Conservation (phyloP, 495 filamentous ascomycete genomes). For the Talaromyces ruber region DNA sequence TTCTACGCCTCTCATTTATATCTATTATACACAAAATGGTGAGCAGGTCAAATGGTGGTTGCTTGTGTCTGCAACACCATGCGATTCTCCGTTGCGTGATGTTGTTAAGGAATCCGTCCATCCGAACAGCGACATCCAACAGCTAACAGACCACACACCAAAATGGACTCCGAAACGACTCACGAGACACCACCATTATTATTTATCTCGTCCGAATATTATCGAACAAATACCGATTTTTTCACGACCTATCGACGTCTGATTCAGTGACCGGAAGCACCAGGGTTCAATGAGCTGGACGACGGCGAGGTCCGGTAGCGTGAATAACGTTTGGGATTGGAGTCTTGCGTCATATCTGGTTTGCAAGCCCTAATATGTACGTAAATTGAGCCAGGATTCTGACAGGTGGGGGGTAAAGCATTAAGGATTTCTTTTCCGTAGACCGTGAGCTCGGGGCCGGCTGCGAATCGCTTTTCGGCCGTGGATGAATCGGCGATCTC, state of each 20-base stretch:
- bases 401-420: background rate
- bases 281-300: background rate
- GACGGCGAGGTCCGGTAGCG: background rate
- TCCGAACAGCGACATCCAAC: background rate
- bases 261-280: background rate
- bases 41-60: background rate
- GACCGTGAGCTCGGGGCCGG: background rate
- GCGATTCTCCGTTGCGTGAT: background rate
- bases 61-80: background rate
- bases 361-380: background rate
- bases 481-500: background rate
- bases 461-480: background rate
- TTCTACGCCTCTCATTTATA: background rate
- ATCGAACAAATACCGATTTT: background rate
- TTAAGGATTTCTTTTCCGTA: background rate
- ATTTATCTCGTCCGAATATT: conserved; percentile 1
- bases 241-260: background rate
- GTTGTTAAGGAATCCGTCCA: background rate
- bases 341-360: background rate
- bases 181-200: background rate
- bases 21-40: background rate
- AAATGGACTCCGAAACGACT: background rate
- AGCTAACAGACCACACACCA: background rate
- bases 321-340: background rate
- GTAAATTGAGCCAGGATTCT: background rate